Conservation (phyloP, 176 grass and related monocot genomes). For the Musa troglodytarum region DNA sequence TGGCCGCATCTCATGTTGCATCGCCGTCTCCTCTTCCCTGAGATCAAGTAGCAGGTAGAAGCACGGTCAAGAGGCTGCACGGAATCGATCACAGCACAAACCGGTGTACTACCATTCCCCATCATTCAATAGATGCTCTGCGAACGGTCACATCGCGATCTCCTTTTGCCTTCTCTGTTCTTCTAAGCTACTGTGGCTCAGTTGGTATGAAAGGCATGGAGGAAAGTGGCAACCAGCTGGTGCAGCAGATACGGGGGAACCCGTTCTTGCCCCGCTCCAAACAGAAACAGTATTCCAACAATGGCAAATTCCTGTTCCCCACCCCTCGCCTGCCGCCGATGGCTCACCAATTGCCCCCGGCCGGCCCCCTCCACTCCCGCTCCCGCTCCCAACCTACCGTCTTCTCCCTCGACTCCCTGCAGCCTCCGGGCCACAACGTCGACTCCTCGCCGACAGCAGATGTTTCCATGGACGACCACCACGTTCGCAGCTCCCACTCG, state of each 20-base stretch:
- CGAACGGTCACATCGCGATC: background rate
- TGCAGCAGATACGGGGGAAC: background rate
- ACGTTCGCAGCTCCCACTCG: background rate
- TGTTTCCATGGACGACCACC: constrained; percentile 34
- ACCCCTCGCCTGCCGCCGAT: background rate
- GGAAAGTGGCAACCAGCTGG: background rate
- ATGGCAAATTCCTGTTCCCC: background rate
- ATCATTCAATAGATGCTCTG: background rate
- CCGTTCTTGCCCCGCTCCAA: background rate
- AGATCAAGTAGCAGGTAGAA: too few species aligned
- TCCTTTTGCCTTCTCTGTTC: too few species aligned
- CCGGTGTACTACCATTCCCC: too few species aligned
- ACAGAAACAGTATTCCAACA: background rate
- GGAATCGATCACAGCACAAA: too few species aligned
- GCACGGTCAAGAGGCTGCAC: too few species aligned
- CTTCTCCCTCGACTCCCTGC: constrained; percentile 21
- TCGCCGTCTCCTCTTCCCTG: too few species aligned
- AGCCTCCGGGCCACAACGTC: background rate
- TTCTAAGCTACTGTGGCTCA: too few species aligned
- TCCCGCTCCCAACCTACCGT: constrained; percentile 25
- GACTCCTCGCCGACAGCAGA: background rate
- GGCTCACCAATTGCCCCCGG: constrained; percentile 33
- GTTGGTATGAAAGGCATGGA: background rate
- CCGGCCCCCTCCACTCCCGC: constrained; percentile 17
- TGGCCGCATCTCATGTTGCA: background rate